Percentiles rank a stretch among this genome's conserved stretches.
phyloP scores from a whole-genome alignment of 106 monocot species.

The Acorus gramineus region DNA sequence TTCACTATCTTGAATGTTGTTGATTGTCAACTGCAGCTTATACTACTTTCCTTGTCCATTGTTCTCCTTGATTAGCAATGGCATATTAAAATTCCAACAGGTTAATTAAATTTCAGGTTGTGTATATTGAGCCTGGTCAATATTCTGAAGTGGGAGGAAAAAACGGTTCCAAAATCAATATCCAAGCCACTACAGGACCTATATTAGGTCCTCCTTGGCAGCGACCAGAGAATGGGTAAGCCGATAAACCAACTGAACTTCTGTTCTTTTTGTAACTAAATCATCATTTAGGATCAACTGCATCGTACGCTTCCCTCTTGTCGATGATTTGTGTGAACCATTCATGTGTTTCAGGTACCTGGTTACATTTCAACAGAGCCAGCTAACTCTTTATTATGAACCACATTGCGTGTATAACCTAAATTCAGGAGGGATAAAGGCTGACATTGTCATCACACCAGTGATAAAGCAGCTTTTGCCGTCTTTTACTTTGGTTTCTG shows the following conservation, averaged over 20 bases:
- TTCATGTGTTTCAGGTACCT: constrained; percentile 44
- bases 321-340: background rate
- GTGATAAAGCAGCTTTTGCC: constrained; percentile 83
- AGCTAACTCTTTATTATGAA: constrained; percentile 65
- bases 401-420: constrained; percentile 77
- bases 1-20: too few relatives aligned
- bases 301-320: background rate
- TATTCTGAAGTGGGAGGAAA: constrained; percentile 43
- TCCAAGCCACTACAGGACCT: constrained; percentile 82
- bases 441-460: constrained; percentile 77
- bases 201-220: constrained; percentile 96
- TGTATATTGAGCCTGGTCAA: constrained; percentile 78
- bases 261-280: background rate
- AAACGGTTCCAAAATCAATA: constrained; percentile 42
- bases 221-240: constrained; percentile 89
- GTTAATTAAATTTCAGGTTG: constrained; percentile 32
- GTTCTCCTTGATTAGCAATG: too few relatives aligned
- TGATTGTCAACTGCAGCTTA: too few relatives aligned
- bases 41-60: too few relatives aligned
- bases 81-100: background rate
- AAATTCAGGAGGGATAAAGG: constrained; percentile 6
- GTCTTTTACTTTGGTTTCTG: constrained; percentile 75
- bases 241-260: background rate
- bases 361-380: constrained; percentile 25
- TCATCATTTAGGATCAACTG: background rate